Percentiles rank a stretch among this genome's conserved stretches.
Conservation (phyloP, 306 rosid species). For the Cajanus cajan region DNA sequence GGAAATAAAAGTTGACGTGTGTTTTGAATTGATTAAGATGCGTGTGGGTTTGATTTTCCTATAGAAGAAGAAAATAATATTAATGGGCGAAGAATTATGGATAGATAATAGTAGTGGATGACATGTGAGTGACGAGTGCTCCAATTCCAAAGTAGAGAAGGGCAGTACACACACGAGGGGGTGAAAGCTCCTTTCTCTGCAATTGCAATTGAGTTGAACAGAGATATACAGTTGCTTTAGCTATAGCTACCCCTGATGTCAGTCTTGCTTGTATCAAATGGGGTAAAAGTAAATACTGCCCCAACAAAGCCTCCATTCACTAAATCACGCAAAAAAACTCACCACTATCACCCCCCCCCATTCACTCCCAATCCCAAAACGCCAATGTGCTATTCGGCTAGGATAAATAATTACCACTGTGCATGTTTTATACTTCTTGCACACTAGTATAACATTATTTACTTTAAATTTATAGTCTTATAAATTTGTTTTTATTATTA, state of each 20-base stretch:
- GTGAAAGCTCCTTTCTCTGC: constrained; percentile 26
- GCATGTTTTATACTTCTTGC: too few species aligned
- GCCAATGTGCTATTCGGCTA: too few species aligned
- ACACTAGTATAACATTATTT: too few species aligned
- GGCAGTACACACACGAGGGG: constrained; percentile 44
- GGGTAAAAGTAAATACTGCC: constrained; percentile 29
- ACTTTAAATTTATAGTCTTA: too few species aligned
- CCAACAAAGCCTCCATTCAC: constrained; percentile 34
- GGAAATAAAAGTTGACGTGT: background rate
- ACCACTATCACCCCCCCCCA: constrained; percentile 27
- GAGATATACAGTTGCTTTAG: constrained; percentile 34
- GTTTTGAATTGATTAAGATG: background rate
- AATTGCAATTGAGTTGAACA: constrained; percentile 3
- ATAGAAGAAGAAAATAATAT: constrained; percentile 2
- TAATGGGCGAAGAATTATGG: background rate
- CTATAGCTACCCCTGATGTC: constrained; percentile 19
- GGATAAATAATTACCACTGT: too few species aligned
- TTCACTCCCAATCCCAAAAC: too few species aligned
- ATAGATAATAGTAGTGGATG: background rate
- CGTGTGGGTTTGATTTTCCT: background rate
- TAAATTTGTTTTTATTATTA: too few species aligned
- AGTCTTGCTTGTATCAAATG: constrained; percentile 34
- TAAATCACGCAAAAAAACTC: constrained; percentile 27
- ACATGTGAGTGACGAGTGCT: constrained; percentile 36
- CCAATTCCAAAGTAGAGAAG: constrained; percentile 13